These are phyloP conservation scores for Colletotrichum sublineola DNA, from an alignment of 2,329 filamentous ascomycete genomes.

Conservation along the genomic window DNA sequence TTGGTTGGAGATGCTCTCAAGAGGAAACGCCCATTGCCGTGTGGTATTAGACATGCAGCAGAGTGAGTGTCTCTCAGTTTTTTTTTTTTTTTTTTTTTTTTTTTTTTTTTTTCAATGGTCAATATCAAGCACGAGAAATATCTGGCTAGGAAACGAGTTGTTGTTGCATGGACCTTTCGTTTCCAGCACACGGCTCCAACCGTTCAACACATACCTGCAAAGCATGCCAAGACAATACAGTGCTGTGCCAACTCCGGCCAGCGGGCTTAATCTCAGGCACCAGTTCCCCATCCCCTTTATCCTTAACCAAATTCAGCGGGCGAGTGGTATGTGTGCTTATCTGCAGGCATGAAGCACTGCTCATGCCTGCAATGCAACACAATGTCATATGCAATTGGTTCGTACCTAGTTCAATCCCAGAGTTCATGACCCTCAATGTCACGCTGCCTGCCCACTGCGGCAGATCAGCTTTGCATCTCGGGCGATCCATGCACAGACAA, in stretches of 20 bases:
- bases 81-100: background rate
- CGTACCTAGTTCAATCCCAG: background rate
- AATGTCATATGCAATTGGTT: background rate
- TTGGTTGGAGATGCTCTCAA: background rate
- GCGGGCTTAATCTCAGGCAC: slow-evolving; percentile 5
- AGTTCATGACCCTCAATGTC: background rate
- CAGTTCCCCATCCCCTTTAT: too few relatives aligned
- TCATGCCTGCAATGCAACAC: background rate
- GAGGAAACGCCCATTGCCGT: background rate
- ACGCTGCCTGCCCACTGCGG: slow-evolving; percentile 10
- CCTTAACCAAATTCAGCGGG: too few relatives aligned
- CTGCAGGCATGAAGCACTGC: background rate
- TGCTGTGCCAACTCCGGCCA: slow-evolving; percentile 22
- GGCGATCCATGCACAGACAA: slow-evolving; percentile 33
- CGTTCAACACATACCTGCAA: background rate
- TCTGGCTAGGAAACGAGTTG: background rate
- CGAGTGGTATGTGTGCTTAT: background rate
- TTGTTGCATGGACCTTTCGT: background rate
- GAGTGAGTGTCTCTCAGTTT: background rate
- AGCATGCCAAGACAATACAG: background rate
- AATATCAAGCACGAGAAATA: background rate
- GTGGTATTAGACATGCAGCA: background rate
- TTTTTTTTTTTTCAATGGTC: background rate
- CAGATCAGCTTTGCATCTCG: slow-evolving; percentile 13
- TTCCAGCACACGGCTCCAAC: background rate